Base-by-base conservation (phyloP, 2,329 filamentous ascomycete species). In the Fusarium keratoplasticum region DNA sequence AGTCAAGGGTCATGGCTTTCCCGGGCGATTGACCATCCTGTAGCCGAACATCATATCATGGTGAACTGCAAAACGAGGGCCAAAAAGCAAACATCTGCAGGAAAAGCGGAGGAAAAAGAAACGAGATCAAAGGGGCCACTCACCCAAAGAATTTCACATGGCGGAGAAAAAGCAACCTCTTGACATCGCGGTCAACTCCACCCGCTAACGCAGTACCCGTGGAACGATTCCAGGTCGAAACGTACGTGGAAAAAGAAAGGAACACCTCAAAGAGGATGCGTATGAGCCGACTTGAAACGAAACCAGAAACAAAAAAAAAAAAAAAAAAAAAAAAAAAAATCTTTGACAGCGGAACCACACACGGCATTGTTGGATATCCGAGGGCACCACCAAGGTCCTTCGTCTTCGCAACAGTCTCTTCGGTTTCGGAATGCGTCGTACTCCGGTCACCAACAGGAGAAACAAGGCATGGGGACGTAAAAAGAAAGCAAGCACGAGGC, bases 231-330 rank as follows among this genome's bases (percentile, higher is more conserved):
- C 58, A 54, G 44, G 50, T 47, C 59, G 60, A 69, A 78, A 76
- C 67, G 69, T 78, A 77, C 64, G 72, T 77, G 70, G 27, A 76
- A 74, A 77, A 76, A 74, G 69, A 67, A 73, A 76, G 40, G 44
- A 33, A 35, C 27, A 52, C 38, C 61, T 36, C 22, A 16, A 38
- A 55, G 62, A 69, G 61, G 63, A 68, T 75, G 69, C 63, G 50
- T 40, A 69, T 65, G 68, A 71, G 59, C 66, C 33, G 59, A 70
- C 64, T 67, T 57, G 69, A 72, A 70, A 76, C 59, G 68, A 67
- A 77, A 67, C 68, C 66, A 62, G 67, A 70, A 74, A 69, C 55
- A 50, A 63, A 47, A 69, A 59, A 52, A n/a, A 58, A 29, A 20
- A 14, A 70, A 74, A 69, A 52, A 50, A 63, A 47, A n/a, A n/a